phyloP scores from a whole-genome alignment of 192 early-diverging fungal genomes.

The Mortierella antarctica region DNA sequence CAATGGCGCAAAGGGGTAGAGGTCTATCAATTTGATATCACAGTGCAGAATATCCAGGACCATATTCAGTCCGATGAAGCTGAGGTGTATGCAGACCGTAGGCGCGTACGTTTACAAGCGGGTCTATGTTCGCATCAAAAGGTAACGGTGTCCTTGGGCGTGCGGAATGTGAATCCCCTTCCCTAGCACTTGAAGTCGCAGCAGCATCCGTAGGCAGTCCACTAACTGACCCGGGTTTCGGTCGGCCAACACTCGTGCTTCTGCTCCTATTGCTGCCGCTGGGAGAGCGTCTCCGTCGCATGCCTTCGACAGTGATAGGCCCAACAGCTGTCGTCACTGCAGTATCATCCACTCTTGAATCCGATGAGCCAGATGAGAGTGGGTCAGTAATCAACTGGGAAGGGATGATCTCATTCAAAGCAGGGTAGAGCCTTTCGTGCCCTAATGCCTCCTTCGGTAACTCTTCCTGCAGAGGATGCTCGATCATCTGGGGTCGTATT shows the following conservation, averaged over 20 bases:
- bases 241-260: neutral
- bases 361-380: neutral
- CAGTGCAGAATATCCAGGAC: neutral
- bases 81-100: neutral
- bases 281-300: conserved; percentile 25
- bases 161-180: neutral
- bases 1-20: neutral
- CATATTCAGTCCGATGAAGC: too few species aligned
- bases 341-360: neutral
- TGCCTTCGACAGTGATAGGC: conserved; percentile 44
- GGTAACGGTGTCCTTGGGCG: conserved; percentile 37
- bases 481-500: conserved; percentile 4
- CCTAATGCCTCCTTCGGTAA: neutral
- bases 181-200: neutral
- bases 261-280: neutral
- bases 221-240: neutral
- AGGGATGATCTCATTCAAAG: conserved; percentile 3
- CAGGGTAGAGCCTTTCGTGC: conserved; percentile 12
- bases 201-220: conserved; percentile 6
- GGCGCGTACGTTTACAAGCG: conserved; percentile 49
- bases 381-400: neutral
- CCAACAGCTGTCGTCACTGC: conserved; percentile 7
- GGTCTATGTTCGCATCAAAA: conserved; percentile 41
- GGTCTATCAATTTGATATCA: neutral
- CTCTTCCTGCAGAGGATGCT: conserved; percentile 13